Base-by-base conservation (phyloP, 2,329 filamentous ascomycete species). In the Lachnellula occidentalis region DNA sequence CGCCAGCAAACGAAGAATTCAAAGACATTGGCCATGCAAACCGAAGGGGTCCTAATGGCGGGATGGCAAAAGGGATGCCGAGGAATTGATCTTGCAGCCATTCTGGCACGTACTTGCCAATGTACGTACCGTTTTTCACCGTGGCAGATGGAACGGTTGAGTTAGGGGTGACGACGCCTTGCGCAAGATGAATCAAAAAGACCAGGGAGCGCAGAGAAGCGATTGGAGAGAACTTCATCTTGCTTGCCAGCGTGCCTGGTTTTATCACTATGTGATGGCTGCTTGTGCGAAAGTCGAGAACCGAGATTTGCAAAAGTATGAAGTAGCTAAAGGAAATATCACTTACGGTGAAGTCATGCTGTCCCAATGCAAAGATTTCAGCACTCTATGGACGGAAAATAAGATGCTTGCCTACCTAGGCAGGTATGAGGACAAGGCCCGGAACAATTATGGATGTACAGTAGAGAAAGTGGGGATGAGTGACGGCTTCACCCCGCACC, bases 11-110 rank as follows among this genome's bases (percentile, higher is more conserved):
- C 0, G 73, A 70, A 14, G 67, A 58, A 51, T 74, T 71, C n/a
- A 74, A 50, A 21, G 69, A 66, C 47, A 68, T 61, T 21, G 61
- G 58, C 45, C 55, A 70, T 11, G 68, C 69, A 56, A 79, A 79
- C 11, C 77, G 72, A 34, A 69, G 68, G 17, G 76, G 70, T 0
- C 73, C 76, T 0, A 70, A 66, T 2, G 77, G 75, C 3, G 76
- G 73, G 3, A 72, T 62, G 0, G 76, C 75, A 56, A 78, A 79
- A 1, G 75, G 76, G 14, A 80, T 72, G 1, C 76, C 75, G 1
- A 75, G 65, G 59, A 79, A 80, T 11, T 68, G 65, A 17, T 74
- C 72, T 53, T 66, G 64, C 7, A 64, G 47, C 62, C 61, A 66
- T 56, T 61, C 60, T 9, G 61, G 46, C 3, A 63, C 55, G 22